phyloP scores from a whole-genome alignment of 1,284 basidiomycete species.

The Hemileia vastatrix region DNA sequence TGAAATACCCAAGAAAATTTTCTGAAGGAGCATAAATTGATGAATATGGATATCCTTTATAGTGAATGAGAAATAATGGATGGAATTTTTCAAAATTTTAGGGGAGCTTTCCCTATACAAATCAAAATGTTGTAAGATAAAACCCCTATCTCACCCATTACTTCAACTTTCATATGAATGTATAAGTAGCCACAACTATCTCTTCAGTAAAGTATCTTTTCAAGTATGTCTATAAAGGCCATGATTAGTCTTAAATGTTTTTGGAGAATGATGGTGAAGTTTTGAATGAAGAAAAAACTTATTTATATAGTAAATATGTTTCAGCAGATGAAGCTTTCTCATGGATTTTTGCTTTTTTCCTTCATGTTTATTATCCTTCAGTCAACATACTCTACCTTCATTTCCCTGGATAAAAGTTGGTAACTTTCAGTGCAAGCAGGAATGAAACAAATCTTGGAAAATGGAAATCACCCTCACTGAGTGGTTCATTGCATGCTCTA shows the following conservation, averaged over 20 bases:
- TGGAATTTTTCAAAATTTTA: not conserved
- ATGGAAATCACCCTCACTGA: too few relatives aligned
- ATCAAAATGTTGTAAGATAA: too few relatives aligned
- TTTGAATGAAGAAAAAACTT: too few relatives aligned
- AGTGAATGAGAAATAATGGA: not conserved
- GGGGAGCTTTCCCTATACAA: too few relatives aligned
- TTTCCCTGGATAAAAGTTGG: not conserved
- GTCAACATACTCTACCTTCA: not conserved
- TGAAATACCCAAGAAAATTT: not conserved
- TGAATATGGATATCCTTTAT: not conserved
- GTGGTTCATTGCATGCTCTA: too few relatives aligned
- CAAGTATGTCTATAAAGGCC: conserved; percentile 10
- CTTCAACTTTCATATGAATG: conserved; percentile 10
- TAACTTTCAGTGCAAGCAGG: not conserved
- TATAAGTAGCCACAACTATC: not conserved
- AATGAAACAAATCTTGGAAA: too few relatives aligned
- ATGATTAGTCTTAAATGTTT: not conserved
- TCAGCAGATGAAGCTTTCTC: not conserved
- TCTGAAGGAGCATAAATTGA: not conserved
- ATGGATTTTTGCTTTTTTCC: not conserved
- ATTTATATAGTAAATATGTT: too few relatives aligned
- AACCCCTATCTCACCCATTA: not conserved
- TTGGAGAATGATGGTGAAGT: not conserved
- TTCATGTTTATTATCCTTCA: not conserved
- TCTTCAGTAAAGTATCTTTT: conserved; percentile 7